Base-by-base conservation (phyloP, 305 asterid species). In the Ajuga reptans region DNA sequence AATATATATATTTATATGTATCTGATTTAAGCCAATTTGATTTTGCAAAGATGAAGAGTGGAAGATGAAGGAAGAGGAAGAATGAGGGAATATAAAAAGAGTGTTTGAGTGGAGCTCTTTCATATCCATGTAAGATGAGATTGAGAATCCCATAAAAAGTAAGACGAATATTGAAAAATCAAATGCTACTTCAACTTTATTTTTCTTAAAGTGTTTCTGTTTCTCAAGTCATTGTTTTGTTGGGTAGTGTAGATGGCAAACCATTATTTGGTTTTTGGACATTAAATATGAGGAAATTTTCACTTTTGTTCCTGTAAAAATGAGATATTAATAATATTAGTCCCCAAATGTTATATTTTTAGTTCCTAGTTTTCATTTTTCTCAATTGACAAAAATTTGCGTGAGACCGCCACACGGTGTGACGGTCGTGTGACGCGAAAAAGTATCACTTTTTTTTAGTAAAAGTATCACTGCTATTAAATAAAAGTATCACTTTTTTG, bases 111-210 rank as follows among this genome's bases (percentile, higher is more conserved):
- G 69, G 75, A 72, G 17, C 14, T 55, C 39, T 31, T 15, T 43
- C 64, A 69, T 34, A 29, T 42, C 46, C 33, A 45, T 41, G 14
- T 69, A 72, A 56, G 72, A 65, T 5, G 17, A 33, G 66, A 67
- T 27, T 29, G 60, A 51, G 79, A 57, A 72, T 72, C 76, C 54
- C 46, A 65, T 64, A n/a, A 27, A 74, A 74, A 70, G 76, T 51
- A 15, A 5, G 71, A 62, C 51, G 77, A 69, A 78, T 77, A 69
- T 68, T 64, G 10, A 6, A 11, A 31, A 52, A 59, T 62, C 60
- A 59, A 4, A 57, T 53, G 64, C 57, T 29, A 66, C 52, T 37
- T 74, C 62, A 50, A 1, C 66, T 43, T 53, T 21, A 21, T 17
- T 61, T 70, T 52, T 72, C 55, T 36, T 34, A 1, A 43, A 39